Base-by-base conservation (phyloP, 352 stramenopile genomes). In the Globisporangium okanoganense region DNA sequence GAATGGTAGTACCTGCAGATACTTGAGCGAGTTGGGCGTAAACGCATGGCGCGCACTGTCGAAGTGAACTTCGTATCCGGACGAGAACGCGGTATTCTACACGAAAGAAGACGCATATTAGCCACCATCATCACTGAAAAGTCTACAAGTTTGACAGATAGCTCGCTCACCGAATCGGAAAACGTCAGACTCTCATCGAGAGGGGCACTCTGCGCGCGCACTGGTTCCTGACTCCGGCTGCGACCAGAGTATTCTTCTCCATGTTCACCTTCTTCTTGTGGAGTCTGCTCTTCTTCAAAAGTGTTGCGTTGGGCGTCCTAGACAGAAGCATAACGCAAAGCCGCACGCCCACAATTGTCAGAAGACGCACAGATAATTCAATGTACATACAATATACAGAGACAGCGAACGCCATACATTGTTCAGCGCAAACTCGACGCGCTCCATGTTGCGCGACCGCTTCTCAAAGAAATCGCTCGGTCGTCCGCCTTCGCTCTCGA, bases 381-480 rank as follows among this genome's bases (percentile, higher is more conserved):
- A 14, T 33, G 13, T 33, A 6, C 22, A 36, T 33, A 40, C 5
- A 9, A 29, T n/a, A 27, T 8, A 27, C 58, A 47, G 33, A 25
- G 9, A 24, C 2, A 48, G 25, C 5, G 56, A 5, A 8, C n/a
- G 41, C n/a, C n/a, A 29, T 52, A 63, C 62, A 49, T 59, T 36
- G n/a, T 63, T 27, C 18, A 67, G 55, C 29, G 81, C 82, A 16
- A 92, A 85, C 41, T 90, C 75, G 33, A 92, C 83, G 20, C 72
- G 67, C 18, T 90, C 78, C 61, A 92, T 69, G 62, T 85, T 85
- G 16, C 83, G 76, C n/a, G 83, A 92, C 33, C 79, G 84, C 24
- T 71, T 71, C 47, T 90, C 71, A 31, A 92, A 92, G 31, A 90
- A 90, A 50, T 87, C 78, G 47, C 82, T 92, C 24, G 77, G 73